Evolutionary conservation across 1,139 yeast genomes (phyloP).

Genomic region (Pichia norvegensis): DNA sequence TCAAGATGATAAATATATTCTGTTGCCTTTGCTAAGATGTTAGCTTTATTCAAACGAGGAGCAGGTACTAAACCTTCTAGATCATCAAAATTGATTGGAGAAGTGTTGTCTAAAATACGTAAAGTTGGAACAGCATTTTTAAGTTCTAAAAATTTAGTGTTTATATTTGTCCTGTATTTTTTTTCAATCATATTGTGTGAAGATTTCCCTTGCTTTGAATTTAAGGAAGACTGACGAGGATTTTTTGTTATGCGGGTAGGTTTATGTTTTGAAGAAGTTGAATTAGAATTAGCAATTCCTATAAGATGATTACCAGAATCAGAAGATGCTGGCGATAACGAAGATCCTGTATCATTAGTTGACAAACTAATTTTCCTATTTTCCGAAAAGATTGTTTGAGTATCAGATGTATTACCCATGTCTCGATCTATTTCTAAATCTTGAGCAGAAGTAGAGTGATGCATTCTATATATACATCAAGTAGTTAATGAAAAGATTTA

Average conservation of each 20-base stretch:
- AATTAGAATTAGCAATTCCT: neutral
- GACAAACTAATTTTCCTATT: neutral
- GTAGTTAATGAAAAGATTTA: too few relatives aligned
- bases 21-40: constrained; percentile 79
- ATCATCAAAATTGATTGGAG: constrained; percentile 28
- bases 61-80: constrained; percentile 89
- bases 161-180: constrained; percentile 66
- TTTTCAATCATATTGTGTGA: constrained; percentile 73
- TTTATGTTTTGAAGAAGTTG: neutral
- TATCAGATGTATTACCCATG: neutral
- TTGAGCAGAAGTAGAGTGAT: neutral
- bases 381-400: neutral
- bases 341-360: neutral
- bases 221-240: constrained; percentile 24
- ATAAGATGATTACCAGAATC: neutral
- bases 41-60: constrained; percentile 77
- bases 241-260: constrained; percentile 15
- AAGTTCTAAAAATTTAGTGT: constrained; percentile 55
- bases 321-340: neutral
- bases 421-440: neutral
- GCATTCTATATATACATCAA: neutral
- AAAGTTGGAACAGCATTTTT: constrained; percentile 66
- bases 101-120: constrained; percentile 35
- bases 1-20: constrained; percentile 85
- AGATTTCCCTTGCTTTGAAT: constrained; percentile 28